phyloP scores from a whole-genome alignment of 495 filamentous ascomycete genomes.

The Barbatosphaeria neglecta region DNA sequence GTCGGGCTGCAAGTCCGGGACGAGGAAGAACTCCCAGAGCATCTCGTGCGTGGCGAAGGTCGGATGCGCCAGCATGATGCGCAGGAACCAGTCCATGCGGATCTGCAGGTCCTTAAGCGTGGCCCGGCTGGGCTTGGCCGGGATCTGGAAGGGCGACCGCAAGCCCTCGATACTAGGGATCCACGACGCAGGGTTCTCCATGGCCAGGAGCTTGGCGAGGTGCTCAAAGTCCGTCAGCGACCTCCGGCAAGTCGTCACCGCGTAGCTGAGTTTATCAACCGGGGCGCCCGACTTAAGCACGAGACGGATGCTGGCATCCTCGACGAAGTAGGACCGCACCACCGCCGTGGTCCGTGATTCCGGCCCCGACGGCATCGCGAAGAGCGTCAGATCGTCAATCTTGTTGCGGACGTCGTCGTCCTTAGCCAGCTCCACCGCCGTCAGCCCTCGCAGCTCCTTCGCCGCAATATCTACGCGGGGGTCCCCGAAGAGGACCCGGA shows the following conservation, averaged over 20 bases:
- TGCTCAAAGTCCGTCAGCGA: slow-evolving; percentile 87
- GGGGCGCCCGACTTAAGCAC: slow-evolving; percentile 89
- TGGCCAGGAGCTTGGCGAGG: slow-evolving; percentile 70
- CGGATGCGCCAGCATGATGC: slow-evolving; percentile 74
- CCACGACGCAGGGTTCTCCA: slow-evolving; percentile 94
- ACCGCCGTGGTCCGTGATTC: slow-evolving; percentile 85
- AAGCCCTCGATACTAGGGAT: slow-evolving; percentile 69
- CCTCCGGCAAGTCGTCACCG: slow-evolving; percentile 88
- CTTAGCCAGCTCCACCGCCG: slow-evolving; percentile 92
- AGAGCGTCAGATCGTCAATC: slow-evolving; percentile 85
- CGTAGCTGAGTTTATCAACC: slow-evolving; percentile 54
- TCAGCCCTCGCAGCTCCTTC: slow-evolving; percentile 79
- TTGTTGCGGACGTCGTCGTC: slow-evolving; percentile 95
- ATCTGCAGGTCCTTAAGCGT: slow-evolving; percentile 80
- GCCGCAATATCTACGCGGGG: slow-evolving; percentile 73
- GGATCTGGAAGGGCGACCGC: slow-evolving; percentile 82
- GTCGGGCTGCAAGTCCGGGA: slow-evolving; percentile 82
- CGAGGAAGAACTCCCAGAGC: slow-evolving; percentile 98
- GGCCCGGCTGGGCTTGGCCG: slow-evolving; percentile 78
- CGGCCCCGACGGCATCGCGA: slow-evolving; percentile 55
- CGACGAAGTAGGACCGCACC: slow-evolving; percentile 94
- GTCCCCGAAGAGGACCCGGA: slow-evolving; percentile 77
- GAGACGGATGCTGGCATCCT: slow-evolving; percentile 87
- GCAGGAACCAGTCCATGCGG: slow-evolving; percentile 75
- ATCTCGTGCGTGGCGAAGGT: slow-evolving; percentile 96